phyloP scores from a whole-genome alignment of 331 rosid genomes.

The Stylosanthes scabra region DNA sequence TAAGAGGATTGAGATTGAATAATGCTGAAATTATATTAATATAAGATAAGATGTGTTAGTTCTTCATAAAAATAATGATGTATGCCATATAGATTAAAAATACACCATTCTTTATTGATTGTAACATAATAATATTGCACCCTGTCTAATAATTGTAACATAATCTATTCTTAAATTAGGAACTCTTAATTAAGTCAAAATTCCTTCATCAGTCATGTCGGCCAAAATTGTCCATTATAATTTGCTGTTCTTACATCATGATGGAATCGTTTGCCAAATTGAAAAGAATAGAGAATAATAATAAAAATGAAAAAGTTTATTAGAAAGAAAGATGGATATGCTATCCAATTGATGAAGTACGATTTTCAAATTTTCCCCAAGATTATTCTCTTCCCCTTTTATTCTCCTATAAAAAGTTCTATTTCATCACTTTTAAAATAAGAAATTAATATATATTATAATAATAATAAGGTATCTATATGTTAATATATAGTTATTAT shows the following conservation, averaged over 20 bases:
- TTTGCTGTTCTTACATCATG: constrained; percentile 35
- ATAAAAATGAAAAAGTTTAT: constrained; percentile 5
- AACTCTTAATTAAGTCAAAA: constrained; percentile 22
- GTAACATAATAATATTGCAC: too few relatives aligned
- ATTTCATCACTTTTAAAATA: neutral
- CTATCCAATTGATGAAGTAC: constrained; percentile 14
- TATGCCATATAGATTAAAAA: too few relatives aligned
- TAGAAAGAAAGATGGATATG: constrained; percentile 26
- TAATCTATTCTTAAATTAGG: neutral
- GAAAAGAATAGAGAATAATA: constrained; percentile 17
- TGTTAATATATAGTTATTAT: neutral
- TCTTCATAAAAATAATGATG: neutral
- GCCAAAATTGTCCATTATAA: constrained; percentile 32
- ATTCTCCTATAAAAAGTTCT: constrained; percentile 16
- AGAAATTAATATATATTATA: constrained; percentile 14
- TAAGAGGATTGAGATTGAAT: neutral
- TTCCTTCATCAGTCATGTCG: constrained; percentile 10
- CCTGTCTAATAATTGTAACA: neutral
- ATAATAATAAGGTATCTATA: constrained; percentile 3
- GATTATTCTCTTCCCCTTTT: constrained; percentile 25
- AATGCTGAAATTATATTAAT: neutral
- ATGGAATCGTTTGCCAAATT: constrained; percentile 25
- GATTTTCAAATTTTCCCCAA: constrained; percentile 22
- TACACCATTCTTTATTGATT: too few relatives aligned
- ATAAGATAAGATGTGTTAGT: neutral